Evolutionary conservation across 2,329 filamentous ascomycete genomes (phyloP), one percentile per base, ranked within the genome.

Genomic region (Colletotrichum cuscutae): DNA sequence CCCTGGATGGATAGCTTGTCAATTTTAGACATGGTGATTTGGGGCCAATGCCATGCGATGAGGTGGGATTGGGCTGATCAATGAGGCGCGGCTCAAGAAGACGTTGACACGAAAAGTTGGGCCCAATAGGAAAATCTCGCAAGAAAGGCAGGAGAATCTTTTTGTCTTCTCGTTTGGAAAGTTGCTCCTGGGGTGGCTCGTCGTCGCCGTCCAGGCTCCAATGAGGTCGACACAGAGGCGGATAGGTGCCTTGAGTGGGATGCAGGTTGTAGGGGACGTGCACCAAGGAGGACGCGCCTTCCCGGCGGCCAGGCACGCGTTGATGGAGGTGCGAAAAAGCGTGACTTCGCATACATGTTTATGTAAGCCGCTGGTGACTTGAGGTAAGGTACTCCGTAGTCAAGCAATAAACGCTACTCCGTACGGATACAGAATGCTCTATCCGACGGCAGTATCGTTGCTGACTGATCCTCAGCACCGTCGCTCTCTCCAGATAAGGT

Each of bases 1-100:
- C 95, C 96, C 80, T 91, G 85, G 75, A 98, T 97, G 76, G 93
- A 94, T 77, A 98, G 90, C 80, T 95, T 97, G 80, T 98, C 94
- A 78, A 98, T 95, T 81, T 91, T 93, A 76, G 95, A 94, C 94
- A 89, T 89, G 78, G 60, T 81, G 78, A 69, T 62, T 28, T 11
- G 61, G 59, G 70, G 42, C n/a, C 19, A 53, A 32, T 52, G 66
- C 71, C 60, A 64, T 59, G 32, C 53, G 54, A 54, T 52, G 42
- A 35, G 42, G 13, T 37, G 49, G 15, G 30, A 37, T 52, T 56
- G 67, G 30, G 37, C 54, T n/a, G 22, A 30, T 53, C 15, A 24
- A 28, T 28, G 9, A 30, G 54, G 15, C 22, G 35, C 3, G 42
- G 28, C 24, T 22, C 28, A 26, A 28, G 24, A 13, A 30, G 52